A percentile compares a stretch with the other conserved stretches of the same genome.
Evolutionary conservation across 768 basidiomycete genomes (phyloP).

Genomic region (Lactifluus subvellereus): DNA sequence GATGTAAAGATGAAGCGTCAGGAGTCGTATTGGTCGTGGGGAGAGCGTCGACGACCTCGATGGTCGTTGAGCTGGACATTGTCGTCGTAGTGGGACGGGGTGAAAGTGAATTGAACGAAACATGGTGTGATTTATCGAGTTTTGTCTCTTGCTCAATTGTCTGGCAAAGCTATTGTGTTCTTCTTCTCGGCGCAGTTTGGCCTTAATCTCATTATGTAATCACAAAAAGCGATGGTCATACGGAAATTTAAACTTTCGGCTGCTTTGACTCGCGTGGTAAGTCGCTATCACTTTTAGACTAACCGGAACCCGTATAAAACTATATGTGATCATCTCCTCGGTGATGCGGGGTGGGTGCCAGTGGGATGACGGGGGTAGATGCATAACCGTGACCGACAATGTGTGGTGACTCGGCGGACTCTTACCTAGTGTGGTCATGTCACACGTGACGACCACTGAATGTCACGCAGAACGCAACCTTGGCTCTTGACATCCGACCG

Average conservation of each 20-base stretch:
- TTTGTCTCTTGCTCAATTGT: conserved; percentile 25
- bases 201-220: conserved; percentile 15
- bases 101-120: conserved; percentile 20
- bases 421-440: no score
- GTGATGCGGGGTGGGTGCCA: no score
- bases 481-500: background rate
- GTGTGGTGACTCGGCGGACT: no score
- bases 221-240: conserved; percentile 20
- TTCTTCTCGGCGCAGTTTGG: no score
- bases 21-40: conserved; percentile 24
- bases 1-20: conserved; percentile 24
- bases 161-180: conserved; percentile 19
- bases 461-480: no score
- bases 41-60: conserved; percentile 26
- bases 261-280: conserved; percentile 6
- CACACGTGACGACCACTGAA: no score
- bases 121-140: conserved; percentile 27
- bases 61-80: conserved; percentile 28
- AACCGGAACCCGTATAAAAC: no score
- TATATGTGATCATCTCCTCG: no score
- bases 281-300: background rate
- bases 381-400: no score
- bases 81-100: conserved; percentile 20
- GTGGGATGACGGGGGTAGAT: no score
- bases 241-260: background rate